A percentile compares a stretch with the other conserved stretches of the same genome.
phyloP scores from a whole-genome alignment of 1,284 basidiomycete genomes.

The Moniliophthora roreri region DNA sequence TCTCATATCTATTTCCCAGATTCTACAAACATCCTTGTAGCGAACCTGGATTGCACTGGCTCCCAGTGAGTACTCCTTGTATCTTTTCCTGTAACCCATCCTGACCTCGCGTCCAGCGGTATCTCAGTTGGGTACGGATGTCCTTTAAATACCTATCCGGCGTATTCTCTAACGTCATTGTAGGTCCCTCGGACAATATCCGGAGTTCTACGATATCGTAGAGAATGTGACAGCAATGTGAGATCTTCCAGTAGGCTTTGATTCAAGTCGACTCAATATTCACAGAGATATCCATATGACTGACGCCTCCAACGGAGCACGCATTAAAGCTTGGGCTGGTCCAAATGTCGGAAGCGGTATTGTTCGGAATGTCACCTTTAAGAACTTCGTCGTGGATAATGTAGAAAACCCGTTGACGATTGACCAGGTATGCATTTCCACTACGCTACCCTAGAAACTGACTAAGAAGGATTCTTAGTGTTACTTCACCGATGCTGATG shows the following conservation, averaged over 20 bases:
- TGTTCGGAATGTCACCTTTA: conserved; percentile 56
- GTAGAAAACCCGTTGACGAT: conserved; percentile 58
- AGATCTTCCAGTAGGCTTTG: conserved; percentile 13
- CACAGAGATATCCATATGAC: conserved; percentile 53
- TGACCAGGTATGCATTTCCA: conserved; percentile 39
- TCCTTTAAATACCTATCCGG: too few species aligned
- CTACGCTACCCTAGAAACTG: not conserved
- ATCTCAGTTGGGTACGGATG: conserved; percentile 52
- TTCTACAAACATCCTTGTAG: conserved; percentile 55
- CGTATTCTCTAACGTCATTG: not conserved
- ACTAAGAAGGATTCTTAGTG: conserved; percentile 35
- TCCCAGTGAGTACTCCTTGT: conserved; percentile 40
- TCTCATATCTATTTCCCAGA: conserved; percentile 25
- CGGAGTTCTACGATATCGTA: conserved; percentile 63
- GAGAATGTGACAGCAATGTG: conserved; percentile 54
- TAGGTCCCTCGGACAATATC: conserved; percentile 50
- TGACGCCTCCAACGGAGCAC: conserved; percentile 60
- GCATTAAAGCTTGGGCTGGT: conserved; percentile 67
- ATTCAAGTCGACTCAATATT: not conserved
- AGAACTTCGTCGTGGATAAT: conserved; percentile 46
- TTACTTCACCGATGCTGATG: conserved; percentile 45
- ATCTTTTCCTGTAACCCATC: not conserved
- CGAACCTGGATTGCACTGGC: conserved; percentile 59
- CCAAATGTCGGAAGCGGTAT: conserved; percentile 58
- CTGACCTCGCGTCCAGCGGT: conserved; percentile 33